Percentiles rank a stretch among this genome's conserved stretches.
Evolutionary conservation across 495 filamentous ascomycete species (phyloP).

Genomic region (Letharia lupina): DNA sequence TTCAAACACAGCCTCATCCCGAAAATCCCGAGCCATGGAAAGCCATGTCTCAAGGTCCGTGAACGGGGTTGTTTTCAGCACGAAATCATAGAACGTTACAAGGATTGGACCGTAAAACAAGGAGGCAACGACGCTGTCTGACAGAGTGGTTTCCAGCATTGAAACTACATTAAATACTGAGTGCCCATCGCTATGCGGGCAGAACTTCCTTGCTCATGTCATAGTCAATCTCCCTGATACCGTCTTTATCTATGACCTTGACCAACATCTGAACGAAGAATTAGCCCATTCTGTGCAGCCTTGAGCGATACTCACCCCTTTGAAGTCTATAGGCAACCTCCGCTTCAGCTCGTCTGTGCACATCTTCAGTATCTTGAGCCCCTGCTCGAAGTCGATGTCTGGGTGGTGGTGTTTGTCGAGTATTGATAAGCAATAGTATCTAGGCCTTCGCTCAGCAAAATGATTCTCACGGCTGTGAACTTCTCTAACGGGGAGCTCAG

Average conservation of each 20-base stretch:
- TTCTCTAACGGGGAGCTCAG: background rate
- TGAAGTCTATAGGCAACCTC: slow-evolving; percentile 94
- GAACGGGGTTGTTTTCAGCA: background rate
- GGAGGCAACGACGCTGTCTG: background rate
- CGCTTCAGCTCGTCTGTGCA: slow-evolving; percentile 96
- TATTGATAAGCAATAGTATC: slow-evolving; percentile 91
- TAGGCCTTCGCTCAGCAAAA: slow-evolving; percentile 22
- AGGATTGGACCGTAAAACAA: background rate
- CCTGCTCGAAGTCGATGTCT: slow-evolving; percentile 77
- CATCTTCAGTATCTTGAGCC: slow-evolving; percentile 81
- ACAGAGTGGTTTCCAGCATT: background rate
- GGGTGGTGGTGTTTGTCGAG: slow-evolving; percentile 98
- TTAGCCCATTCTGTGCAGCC: background rate
- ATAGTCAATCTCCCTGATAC: slow-evolving; percentile 71
- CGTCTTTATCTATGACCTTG: slow-evolving; percentile 90
- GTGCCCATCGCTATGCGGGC: slow-evolving; percentile 43
- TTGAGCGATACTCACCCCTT: slow-evolving; percentile 52
- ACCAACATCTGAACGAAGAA: slow-evolving; percentile 53
- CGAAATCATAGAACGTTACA: background rate
- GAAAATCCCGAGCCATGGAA: no score
- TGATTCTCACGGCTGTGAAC: background rate
- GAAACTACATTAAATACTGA: background rate
- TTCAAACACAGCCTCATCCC: no score
- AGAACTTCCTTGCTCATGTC: slow-evolving; percentile 67
- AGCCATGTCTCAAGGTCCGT: no score